Evolutionary conservation across 805 yeast species (phyloP).

Genomic region (Spathaspora girioi): DNA sequence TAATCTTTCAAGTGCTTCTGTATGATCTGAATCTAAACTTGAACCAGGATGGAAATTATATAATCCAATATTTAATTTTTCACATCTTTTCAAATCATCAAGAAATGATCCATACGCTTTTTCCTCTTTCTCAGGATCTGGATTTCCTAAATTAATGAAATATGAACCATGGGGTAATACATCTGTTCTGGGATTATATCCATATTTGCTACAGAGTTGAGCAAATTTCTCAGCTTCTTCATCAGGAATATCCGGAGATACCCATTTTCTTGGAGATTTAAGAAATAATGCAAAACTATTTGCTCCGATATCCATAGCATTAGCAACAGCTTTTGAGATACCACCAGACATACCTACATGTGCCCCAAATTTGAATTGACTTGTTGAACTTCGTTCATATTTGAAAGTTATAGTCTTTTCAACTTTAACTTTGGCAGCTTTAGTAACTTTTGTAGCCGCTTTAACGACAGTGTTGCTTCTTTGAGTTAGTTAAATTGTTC

Average conservation of each 20-base stretch:
- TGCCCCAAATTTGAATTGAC: conserved; percentile 67
- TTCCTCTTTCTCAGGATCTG: conserved; percentile 72
- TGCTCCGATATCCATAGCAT: conserved; percentile 51
- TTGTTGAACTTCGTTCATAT: conserved; percentile 12
- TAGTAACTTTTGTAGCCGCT: conserved; percentile 4
- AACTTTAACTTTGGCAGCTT: conserved; percentile 1
- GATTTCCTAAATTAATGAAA: conserved; percentile 88
- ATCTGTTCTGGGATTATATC: conserved; percentile 73
- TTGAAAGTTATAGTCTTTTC: conserved; percentile 13
- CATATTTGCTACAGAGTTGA: conserved; percentile 54
- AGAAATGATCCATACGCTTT: conserved; percentile 75
- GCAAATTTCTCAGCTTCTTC: conserved; percentile 69
- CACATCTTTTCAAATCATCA: conserved; percentile 88
- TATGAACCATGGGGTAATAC: conserved; percentile 94
- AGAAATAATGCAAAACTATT: conserved; percentile 88
- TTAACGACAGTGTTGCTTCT: conserved; percentile 1
- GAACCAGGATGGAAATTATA: conserved; percentile 96
- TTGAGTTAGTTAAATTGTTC: not conserved
- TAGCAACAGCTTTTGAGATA: conserved; percentile 61
- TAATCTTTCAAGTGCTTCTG: conserved; percentile 58
- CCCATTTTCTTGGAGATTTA: conserved; percentile 90
- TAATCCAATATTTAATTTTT: conserved; percentile 73
- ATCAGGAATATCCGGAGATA: conserved; percentile 66
- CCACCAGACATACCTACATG: conserved; percentile 87
- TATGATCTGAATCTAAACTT: conserved; percentile 64